Evolutionary conservation across 148 eudicot species (phyloP).

Genomic region (Amaranthus cruentus): DNA sequence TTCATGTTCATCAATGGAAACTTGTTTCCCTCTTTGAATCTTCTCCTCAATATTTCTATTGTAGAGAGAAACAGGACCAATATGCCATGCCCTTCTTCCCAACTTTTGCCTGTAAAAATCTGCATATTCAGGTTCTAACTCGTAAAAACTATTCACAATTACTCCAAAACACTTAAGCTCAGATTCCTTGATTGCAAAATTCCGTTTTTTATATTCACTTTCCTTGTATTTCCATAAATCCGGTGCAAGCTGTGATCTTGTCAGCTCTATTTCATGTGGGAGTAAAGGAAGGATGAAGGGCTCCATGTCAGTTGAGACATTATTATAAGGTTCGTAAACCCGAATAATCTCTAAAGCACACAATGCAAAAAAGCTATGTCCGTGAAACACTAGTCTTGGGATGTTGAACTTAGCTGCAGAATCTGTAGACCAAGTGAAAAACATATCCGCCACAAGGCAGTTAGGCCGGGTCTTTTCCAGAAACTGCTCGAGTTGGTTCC

Average conservation of each 20-base stretch:
- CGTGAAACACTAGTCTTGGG: constrained; percentile 52
- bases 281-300: constrained; percentile 32
- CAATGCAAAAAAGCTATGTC: constrained; percentile 31
- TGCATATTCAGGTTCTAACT: constrained; percentile 57
- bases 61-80: constrained; percentile 48
- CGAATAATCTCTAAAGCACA: constrained; percentile 27
- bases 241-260: constrained; percentile 22
- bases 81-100: constrained; percentile 47
- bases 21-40: constrained; percentile 34
- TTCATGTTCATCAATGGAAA: constrained; percentile 34
- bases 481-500: constrained; percentile 34
- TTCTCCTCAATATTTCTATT: constrained; percentile 27
- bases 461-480: constrained; percentile 28
- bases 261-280: constrained; percentile 35
- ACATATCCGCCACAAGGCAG: constrained; percentile 48
- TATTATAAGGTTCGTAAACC: constrained; percentile 26
- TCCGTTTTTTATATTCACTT: background rate
- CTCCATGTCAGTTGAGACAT: constrained; percentile 41
- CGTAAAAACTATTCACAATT: constrained; percentile 53
- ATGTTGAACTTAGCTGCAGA: constrained; percentile 31
- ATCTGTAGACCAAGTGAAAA: constrained; percentile 43
- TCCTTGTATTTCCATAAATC: background rate
- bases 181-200: constrained; percentile 11
- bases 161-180: constrained; percentile 44
- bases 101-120: constrained; percentile 31